A percentile compares a stretch with the other conserved stretches of the same genome.
These are phyloP conservation scores for Pseudocercospora macadamiae DNA, from an alignment of 2,329 filamentous ascomycete species.

Conservation along the genomic window DNA sequence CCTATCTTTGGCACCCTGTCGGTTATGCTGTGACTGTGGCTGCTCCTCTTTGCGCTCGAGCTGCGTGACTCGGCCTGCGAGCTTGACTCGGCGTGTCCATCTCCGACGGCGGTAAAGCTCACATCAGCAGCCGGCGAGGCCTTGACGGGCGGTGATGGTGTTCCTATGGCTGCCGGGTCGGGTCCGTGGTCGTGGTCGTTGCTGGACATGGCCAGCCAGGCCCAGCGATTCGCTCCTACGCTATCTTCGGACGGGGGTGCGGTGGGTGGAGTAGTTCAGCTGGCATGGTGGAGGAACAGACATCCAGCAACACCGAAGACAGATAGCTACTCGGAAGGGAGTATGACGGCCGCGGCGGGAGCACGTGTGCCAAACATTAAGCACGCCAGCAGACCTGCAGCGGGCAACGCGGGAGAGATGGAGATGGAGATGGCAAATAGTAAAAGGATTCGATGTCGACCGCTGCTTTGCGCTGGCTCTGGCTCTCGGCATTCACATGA, in stretches of 20 bases:
- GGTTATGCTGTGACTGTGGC: constrained; percentile 16
- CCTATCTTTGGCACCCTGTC: constrained; percentile 8
- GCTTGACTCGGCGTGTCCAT: constrained; percentile 32
- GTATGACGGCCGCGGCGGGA: neutral
- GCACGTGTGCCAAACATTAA: neutral
- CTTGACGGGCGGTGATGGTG: constrained; percentile 14
- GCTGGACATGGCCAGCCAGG: constrained; percentile 27
- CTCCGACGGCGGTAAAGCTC: constrained; percentile 27
- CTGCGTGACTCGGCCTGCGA: constrained; percentile 32
- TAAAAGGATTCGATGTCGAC: neutral
- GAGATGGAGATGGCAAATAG: constrained; percentile 1
- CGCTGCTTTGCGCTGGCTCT: neutral
- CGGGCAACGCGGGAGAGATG: constrained; percentile 13
- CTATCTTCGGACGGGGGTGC: constrained; percentile 3
- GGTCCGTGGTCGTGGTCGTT: constrained; percentile 12
- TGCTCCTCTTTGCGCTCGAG: constrained; percentile 23
- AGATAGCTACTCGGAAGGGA: neutral
- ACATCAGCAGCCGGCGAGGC: constrained; percentile 31
- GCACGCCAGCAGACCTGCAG: constrained; percentile 4
- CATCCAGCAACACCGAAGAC: neutral
- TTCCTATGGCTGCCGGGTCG: constrained; percentile 18
- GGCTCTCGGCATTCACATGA: neutral
- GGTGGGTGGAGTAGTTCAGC: constrained; percentile 1
- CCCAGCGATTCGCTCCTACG: constrained; percentile 4
- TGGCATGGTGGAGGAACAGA: constrained; percentile 7